phyloP scores from a whole-genome alignment of 495 filamentous ascomycete species.

The Aspergillus ellipticus region DNA sequence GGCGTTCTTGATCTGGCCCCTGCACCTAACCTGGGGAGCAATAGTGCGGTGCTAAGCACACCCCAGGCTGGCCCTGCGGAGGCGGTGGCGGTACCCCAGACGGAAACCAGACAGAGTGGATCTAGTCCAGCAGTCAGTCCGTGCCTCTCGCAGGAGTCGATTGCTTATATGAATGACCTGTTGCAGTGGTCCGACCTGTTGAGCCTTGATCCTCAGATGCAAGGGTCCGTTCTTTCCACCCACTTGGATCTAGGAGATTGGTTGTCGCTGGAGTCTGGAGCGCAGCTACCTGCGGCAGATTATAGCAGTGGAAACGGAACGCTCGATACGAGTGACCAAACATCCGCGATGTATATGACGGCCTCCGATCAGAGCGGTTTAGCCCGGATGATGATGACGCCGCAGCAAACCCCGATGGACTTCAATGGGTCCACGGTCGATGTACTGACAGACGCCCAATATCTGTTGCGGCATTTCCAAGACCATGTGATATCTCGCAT shows the following conservation, averaged over 20 bases:
- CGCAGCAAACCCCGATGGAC: not conserved
- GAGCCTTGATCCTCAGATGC: conserved; percentile 25
- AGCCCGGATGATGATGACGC: not conserved
- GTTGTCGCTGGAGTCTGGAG: not conserved
- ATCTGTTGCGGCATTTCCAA: conserved; percentile 30
- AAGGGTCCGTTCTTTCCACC: conserved; percentile 12
- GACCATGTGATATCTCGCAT: conserved; percentile 30
- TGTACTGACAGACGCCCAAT: conserved; percentile 24
- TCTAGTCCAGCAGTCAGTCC: conserved; percentile 2
- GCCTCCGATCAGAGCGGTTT: not conserved
- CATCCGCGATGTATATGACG: not conserved
- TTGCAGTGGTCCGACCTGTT: conserved; percentile 34
- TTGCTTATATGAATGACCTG: conserved; percentile 31
- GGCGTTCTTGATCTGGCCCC: conserved; percentile 25
- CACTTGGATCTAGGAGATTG: conserved; percentile 12
- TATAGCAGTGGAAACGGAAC: no score
- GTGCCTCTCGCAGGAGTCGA: conserved; percentile 18
- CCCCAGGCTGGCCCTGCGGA: not conserved
- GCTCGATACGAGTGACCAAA: not conserved
- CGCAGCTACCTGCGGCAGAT: not conserved
- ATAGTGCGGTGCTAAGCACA: not conserved
- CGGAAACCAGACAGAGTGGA: not conserved
- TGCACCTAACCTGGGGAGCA: no score
- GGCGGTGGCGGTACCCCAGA: no score
- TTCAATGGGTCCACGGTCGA: not conserved